Evolutionary conservation across 2,329 filamentous ascomycete species (phyloP).

Genomic region (Cordyceps javanica): DNA sequence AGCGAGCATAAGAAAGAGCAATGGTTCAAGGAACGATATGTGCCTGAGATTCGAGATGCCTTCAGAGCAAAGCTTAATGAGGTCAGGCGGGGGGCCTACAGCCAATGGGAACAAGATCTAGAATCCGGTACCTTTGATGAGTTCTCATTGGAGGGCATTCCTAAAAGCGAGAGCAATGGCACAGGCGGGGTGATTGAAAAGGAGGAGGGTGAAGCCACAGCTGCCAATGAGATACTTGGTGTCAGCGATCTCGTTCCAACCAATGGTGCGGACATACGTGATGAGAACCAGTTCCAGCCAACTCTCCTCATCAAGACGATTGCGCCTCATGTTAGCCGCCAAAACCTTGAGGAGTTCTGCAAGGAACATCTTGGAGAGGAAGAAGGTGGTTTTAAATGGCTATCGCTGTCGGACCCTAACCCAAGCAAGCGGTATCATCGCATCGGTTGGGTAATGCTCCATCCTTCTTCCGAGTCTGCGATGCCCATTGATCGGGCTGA

Average conservation of each 20-base stretch:
- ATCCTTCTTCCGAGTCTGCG: slow-evolving; percentile 65
- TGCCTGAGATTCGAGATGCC: slow-evolving; percentile 70
- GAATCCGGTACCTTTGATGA: slow-evolving; percentile 85
- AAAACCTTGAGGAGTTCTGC: slow-evolving; percentile 90
- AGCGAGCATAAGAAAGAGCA: slow-evolving; percentile 90
- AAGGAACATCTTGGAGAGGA: slow-evolving; percentile 89
- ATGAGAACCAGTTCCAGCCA: slow-evolving; percentile 82
- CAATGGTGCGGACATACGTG: slow-evolving; percentile 76
- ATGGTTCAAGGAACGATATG: slow-evolving; percentile 96
- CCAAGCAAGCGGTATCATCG: slow-evolving; percentile 95
- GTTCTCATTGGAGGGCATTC: slow-evolving; percentile 88
- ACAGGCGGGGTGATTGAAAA: slow-evolving; percentile 82
- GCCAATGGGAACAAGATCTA: slow-evolving; percentile 84
- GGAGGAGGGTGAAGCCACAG: slow-evolving; percentile 90
- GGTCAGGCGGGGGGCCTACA: slow-evolving; percentile 71
- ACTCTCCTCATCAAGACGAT: slow-evolving; percentile 97
- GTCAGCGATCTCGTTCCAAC: slow-evolving; percentile 86
- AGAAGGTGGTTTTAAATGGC: slow-evolving; percentile 89
- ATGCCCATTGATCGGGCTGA: slow-evolving; percentile 66
- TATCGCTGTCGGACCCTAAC: slow-evolving; percentile 94
- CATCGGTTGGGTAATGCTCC: slow-evolving; percentile 97
- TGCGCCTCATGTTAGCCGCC: slow-evolving; percentile 88
- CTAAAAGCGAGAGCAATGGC: slow-evolving; percentile 87
- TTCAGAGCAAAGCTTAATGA: slow-evolving; percentile 72
- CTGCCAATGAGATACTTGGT: slow-evolving; percentile 84